Percentiles rank a stretch among this genome's conserved stretches.
Evolutionary conservation across 768 basidiomycete genomes (phyloP).

Genomic region (Trametes coccinea): DNA sequence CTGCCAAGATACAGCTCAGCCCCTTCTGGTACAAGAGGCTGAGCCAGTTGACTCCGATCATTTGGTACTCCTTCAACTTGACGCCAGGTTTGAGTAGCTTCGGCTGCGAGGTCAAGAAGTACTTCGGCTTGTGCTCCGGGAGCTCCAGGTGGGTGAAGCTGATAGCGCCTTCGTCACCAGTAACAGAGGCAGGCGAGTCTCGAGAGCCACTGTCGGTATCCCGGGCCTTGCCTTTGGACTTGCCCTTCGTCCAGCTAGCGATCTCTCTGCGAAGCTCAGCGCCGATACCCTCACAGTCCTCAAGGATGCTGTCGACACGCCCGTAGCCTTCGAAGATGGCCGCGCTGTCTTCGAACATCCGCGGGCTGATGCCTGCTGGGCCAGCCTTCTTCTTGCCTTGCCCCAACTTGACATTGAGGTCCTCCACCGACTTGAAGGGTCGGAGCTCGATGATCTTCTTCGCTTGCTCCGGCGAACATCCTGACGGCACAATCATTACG

Average conservation of each 20-base stretch:
- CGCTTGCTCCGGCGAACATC: slow-evolving; percentile 82
- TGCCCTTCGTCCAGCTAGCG: slow-evolving; percentile 62
- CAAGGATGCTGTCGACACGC: slow-evolving; percentile 85
- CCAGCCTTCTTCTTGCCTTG: slow-evolving; percentile 88
- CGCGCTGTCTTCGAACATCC: slow-evolving; percentile 89
- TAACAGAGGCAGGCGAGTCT: slow-evolving; percentile 27
- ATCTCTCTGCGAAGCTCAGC: slow-evolving; percentile 70
- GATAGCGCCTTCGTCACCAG: slow-evolving; percentile 60
- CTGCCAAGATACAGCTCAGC: slow-evolving; percentile 93
- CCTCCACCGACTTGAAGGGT: slow-evolving; percentile 76
- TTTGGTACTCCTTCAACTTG: slow-evolving; percentile 92
- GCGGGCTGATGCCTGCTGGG: slow-evolving; percentile 79
- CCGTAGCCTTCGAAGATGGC: slow-evolving; percentile 83
- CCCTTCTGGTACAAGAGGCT: slow-evolving; percentile 78
- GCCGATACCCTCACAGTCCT: slow-evolving; percentile 87
- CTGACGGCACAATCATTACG: slow-evolving; percentile 36
- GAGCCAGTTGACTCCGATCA: slow-evolving; percentile 98
- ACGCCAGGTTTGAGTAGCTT: slow-evolving; percentile 62
- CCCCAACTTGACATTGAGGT: slow-evolving; percentile 72
- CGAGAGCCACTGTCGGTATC: slow-evolving; percentile 32
- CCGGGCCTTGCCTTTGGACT: slow-evolving; percentile 36
- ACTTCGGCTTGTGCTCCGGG: slow-evolving; percentile 46
- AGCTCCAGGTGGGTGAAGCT: slow-evolving; percentile 50
- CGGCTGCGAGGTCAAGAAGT: slow-evolving; percentile 80
- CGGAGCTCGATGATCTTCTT: slow-evolving; percentile 73